These are phyloP conservation scores for Paracoccidioides lutzii DNA, from an alignment of 2,329 filamentous ascomycete genomes.

Conservation along the genomic window DNA sequence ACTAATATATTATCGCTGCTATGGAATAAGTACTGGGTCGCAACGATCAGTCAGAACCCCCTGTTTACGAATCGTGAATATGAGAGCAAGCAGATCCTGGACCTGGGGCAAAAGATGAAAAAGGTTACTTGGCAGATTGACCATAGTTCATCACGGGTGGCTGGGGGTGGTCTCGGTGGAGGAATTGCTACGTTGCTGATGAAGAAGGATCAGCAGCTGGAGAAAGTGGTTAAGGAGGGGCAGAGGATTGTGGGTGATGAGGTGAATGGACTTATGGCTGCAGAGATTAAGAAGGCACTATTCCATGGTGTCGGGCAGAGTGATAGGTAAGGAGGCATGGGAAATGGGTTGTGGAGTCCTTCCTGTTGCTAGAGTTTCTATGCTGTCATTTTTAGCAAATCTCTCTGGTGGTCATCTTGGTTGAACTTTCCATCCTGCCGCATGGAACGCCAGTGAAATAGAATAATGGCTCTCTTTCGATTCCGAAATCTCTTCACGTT, in stretches of 20 bases:
- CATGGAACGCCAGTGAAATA: too few relatives aligned
- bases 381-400: too few relatives aligned
- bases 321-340: background rate
- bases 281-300: slow-evolving; percentile 40
- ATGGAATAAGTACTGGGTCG: slow-evolving; percentile 89
- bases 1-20: slow-evolving; percentile 71
- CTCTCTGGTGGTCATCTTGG: too few relatives aligned
- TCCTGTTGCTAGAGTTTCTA: slow-evolving; percentile 6
- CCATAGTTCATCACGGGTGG: slow-evolving; percentile 12
- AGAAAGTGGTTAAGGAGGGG: slow-evolving; percentile 43
- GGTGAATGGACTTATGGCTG: slow-evolving; percentile 32
- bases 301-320: slow-evolving; percentile 23
- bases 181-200: slow-evolving; percentile 15
- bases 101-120: slow-evolving; percentile 70
- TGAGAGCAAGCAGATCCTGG: slow-evolving; percentile 79
- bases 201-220: slow-evolving; percentile 34
- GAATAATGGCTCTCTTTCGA: too few relatives aligned
- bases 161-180: slow-evolving; percentile 11
- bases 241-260: slow-evolving; percentile 47
- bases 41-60: slow-evolving; percentile 82
- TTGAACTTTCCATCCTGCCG: too few relatives aligned
- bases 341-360: slow-evolving; percentile 8
- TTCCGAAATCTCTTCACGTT: too few relatives aligned
- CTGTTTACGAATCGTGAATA: slow-evolving; percentile 88
- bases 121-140: slow-evolving; percentile 43